Evolutionary conservation across 129 eudicot genomes (phyloP), one percentile per base, ranked within the genome.

Genomic region (Ambrosia trifida): DNA sequence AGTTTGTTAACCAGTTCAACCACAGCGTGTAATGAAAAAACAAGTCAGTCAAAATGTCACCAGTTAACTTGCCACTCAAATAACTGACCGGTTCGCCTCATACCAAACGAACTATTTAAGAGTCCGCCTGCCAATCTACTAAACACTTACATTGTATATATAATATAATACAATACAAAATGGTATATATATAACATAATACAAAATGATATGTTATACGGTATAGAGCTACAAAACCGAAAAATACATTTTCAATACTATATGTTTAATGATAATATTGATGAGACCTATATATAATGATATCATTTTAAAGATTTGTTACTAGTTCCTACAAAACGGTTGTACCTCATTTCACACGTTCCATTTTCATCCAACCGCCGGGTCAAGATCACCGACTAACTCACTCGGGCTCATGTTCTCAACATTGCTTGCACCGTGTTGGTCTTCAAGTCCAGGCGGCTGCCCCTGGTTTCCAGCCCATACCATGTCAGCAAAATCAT

Each of bases 401-500:
- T 51, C 67, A 24, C 46, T 12, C 5, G 20, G 80, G 64, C 70
- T 51, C 19, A 43, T 51, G 17, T 66, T 16, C 16, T 41, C 59
- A 0, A 31, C 7, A 69, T 70, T 70, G 52, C 13, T 28, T 19
- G 58, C 76, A 60, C 24, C 4, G 0, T 13, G 20, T 52, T 52
- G 74, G 33, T 51, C 20, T 51, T 52, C 50, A 3, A 64, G 50
- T 18, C 47, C 58, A 16, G 33, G 59, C 3, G 74, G 64, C n/a
- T 17, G 49, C n/a, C 9, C 70, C 17, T 77, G 81, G 70, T 61
- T 62, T 30, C 76, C 81, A 1, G 66, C 57, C 95, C 88, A 88
- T 16, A 76, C 79, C 80, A 85, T 77, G 36, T 80, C 82, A 0
- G 78, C 70, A n/a, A 81, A 64, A 45, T 83, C 85, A 76, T 85